A percentile compares a stretch with the other conserved stretches of the same genome.
Evolutionary conservation across 768 basidiomycete genomes (phyloP).

Genomic region (Leucosporidium yakuticum): DNA sequence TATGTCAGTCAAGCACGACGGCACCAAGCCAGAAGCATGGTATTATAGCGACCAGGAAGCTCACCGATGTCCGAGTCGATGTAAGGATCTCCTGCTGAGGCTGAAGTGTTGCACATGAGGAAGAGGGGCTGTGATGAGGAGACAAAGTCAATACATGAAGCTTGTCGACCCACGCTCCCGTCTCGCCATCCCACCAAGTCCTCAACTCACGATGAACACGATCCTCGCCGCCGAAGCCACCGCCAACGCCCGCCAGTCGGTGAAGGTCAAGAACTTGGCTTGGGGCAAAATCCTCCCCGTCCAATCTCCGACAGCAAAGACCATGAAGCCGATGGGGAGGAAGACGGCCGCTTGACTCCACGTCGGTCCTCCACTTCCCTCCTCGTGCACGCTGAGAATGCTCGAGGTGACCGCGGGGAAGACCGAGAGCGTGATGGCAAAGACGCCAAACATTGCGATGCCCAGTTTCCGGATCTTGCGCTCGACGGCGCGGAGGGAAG

Average conservation of each 20-base stretch:
- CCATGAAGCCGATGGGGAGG: constrained; percentile 38
- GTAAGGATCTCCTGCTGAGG: constrained; percentile 9
- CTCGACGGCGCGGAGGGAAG: constrained; percentile 22
- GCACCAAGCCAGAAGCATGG: too few relatives aligned
- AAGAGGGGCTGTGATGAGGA: constrained; percentile 34
- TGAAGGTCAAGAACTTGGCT: constrained; percentile 19
- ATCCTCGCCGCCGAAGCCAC: constrained; percentile 19
- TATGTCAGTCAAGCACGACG: not conserved
- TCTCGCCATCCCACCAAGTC: not conserved
- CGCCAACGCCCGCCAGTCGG: constrained; percentile 23
- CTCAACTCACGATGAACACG: constrained; percentile 37
- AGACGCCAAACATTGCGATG: constrained; percentile 42
- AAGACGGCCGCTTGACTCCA: constrained; percentile 15
- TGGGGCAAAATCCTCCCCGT: constrained; percentile 36
- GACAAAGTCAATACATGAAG: not conserved
- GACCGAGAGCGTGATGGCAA: constrained; percentile 40
- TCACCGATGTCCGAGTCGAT: constrained; percentile 35
- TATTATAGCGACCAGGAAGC: not conserved
- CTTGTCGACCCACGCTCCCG: too few relatives aligned
- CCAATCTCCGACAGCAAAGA: constrained; percentile 39
- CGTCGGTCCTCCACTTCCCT: constrained; percentile 10
- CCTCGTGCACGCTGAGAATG: constrained; percentile 21
- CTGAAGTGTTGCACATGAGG: constrained; percentile 38
- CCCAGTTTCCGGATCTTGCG: constrained; percentile 41
- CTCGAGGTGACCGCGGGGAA: constrained; percentile 42